phyloP scores from a whole-genome alignment of 2,329 filamentous ascomycete genomes.

The Rhynchosporium secalis region DNA sequence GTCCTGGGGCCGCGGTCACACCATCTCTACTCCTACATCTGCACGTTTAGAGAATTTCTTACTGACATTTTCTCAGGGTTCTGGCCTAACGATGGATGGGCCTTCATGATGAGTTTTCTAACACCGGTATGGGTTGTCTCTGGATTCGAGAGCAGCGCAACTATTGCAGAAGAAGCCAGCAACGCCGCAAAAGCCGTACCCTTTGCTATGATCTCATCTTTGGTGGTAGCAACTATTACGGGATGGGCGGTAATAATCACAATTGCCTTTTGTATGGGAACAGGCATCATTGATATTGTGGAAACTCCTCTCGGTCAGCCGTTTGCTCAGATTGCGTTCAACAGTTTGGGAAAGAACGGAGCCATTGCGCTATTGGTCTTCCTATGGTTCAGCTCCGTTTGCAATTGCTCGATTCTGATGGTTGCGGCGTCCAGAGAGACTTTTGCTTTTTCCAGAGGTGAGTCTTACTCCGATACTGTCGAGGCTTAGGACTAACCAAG shows the following conservation, averaged over 20 bases:
- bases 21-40: too few relatives aligned
- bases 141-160: constrained; percentile 38
- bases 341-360: constrained; percentile 53
- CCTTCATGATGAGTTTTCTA: constrained; percentile 38
- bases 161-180: constrained; percentile 39
- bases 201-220: constrained; percentile 39
- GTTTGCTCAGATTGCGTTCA: constrained; percentile 58
- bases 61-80: constrained; percentile 17
- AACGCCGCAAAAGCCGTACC: constrained; percentile 39
- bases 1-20: too few relatives aligned
- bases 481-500: background rate
- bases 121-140: constrained; percentile 41
- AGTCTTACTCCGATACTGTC: background rate
- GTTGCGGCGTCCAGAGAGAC: constrained; percentile 39
- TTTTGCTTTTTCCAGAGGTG: constrained; percentile 39
- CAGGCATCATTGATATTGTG: constrained; percentile 47
- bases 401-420: constrained; percentile 40
- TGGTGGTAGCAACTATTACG: constrained; percentile 40
- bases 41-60: too few relatives aligned
- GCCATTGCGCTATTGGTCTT: constrained; percentile 44
- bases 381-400: constrained; percentile 36
- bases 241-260: constrained; percentile 60
- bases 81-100: constrained; percentile 39
- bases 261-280: constrained; percentile 56
- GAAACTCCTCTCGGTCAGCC: constrained; percentile 52